Evolutionary conservation across 1,284 basidiomycete genomes (phyloP).

Genomic region (Fomitopsis pinicola): DNA sequence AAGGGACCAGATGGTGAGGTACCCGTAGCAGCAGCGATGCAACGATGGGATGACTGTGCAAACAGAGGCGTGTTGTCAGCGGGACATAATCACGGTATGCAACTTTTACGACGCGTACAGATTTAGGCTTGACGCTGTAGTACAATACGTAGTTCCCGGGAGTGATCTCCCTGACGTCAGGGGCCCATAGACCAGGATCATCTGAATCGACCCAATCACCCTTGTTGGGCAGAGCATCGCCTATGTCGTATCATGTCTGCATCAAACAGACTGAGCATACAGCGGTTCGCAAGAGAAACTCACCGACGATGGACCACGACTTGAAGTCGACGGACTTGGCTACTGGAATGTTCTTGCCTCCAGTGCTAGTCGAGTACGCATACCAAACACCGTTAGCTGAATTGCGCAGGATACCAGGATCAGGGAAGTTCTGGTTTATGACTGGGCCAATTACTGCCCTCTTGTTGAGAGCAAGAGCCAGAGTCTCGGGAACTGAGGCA

Average conservation of each 20-base stretch:
- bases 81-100: not conserved
- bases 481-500: not conserved
- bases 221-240: not conserved
- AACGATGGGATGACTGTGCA: slow-evolving; percentile 16
- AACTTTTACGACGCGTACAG: not conserved
- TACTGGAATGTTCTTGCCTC: slow-evolving; percentile 1
- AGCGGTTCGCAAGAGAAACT: not conserved
- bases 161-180: slow-evolving; percentile 3
- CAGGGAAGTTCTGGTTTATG: slow-evolving; percentile 4
- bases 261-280: not conserved
- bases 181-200: not conserved
- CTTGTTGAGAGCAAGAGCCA: not conserved
- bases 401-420: slow-evolving; percentile 4
- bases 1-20: slow-evolving; percentile 15
- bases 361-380: slow-evolving; percentile 5
- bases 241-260: not conserved
- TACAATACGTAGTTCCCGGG: slow-evolving; percentile 4
- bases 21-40: slow-evolving; percentile 18
- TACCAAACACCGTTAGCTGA: slow-evolving; percentile 3
- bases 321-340: slow-evolving; percentile 1
- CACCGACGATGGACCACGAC: not conserved
- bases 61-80: not conserved
- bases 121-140: not conserved
- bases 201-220: not conserved
- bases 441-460: not conserved